Evolutionary conservation across 106 monocot genomes (phyloP).

Genomic region (Dendrobium chrysotoxum): DNA sequence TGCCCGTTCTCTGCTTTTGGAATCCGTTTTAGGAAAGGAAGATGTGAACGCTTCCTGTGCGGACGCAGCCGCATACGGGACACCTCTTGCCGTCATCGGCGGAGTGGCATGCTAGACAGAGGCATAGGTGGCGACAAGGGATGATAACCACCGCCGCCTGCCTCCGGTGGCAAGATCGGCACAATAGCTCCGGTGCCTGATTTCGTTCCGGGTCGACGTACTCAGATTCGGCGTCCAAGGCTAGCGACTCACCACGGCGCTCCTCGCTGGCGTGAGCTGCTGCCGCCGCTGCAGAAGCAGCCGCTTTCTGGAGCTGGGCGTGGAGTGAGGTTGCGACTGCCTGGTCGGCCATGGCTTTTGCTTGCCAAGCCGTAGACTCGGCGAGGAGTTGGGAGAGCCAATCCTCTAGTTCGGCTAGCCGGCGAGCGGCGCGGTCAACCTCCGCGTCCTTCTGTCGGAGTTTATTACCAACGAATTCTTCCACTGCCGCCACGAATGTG

Average conservation of each 20-base stretch:
- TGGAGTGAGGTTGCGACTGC: slow-evolving; percentile 31
- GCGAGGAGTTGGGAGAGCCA: slow-evolving; percentile 12
- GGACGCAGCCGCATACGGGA: slow-evolving; percentile 32
- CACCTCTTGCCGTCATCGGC: slow-evolving; percentile 13
- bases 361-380: slow-evolving; percentile 28
- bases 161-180: slow-evolving; percentile 17
- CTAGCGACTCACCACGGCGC: slow-evolving; percentile 2
- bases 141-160: slow-evolving; percentile 33
- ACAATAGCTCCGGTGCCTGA: not conserved
- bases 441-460: slow-evolving; percentile 34
- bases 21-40: slow-evolving; percentile 11
- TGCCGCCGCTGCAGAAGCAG: slow-evolving; percentile 14
- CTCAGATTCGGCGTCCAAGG: slow-evolving; percentile 35
- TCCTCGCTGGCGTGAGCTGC: slow-evolving; percentile 7
- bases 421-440: slow-evolving; percentile 13
- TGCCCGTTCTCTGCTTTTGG: no score
- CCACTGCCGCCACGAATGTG: slow-evolving; percentile 15
- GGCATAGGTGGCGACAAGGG: slow-evolving; percentile 46
- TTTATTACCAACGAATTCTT: slow-evolving; percentile 28
- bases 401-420: slow-evolving; percentile 20
- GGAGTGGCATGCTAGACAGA: slow-evolving; percentile 33
- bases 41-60: slow-evolving; percentile 35
- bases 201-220: slow-evolving; percentile 23
- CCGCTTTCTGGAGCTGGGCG: slow-evolving; percentile 31
- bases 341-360: slow-evolving; percentile 23